A percentile compares a stretch with the other conserved stretches of the same genome.
Conservation (phyloP, 768 basidiomycete genomes). For the Vararia minispora region DNA sequence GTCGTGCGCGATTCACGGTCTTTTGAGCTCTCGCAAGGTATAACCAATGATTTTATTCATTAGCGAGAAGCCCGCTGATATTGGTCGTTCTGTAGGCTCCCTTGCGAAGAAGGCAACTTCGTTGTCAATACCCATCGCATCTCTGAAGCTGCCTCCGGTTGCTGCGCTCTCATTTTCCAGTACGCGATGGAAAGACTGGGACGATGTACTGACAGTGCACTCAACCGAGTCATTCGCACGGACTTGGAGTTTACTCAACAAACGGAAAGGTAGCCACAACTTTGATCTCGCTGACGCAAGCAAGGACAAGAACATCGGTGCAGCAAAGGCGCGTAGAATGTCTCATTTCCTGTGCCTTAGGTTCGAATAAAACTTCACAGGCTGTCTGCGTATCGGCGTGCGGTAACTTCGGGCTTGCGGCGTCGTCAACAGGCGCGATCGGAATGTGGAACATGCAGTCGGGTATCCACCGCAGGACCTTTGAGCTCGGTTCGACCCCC, state of each 20-base stretch:
- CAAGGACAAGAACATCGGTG: slow-evolving; percentile 43
- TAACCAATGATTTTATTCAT: background rate
- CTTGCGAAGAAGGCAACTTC: slow-evolving; percentile 70
- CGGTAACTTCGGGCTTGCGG: slow-evolving; percentile 88
- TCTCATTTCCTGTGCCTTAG: slow-evolving; percentile 1
- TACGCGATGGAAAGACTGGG: slow-evolving; percentile 89
- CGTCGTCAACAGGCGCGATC: slow-evolving; percentile 71
- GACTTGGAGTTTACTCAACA: slow-evolving; percentile 81
- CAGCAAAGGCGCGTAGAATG: slow-evolving; percentile 58
- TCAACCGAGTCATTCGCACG: slow-evolving; percentile 72
- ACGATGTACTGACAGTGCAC: slow-evolving; percentile 90
- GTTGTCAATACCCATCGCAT: slow-evolving; percentile 67
- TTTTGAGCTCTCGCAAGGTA: slow-evolving; percentile 91
- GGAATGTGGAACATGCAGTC: slow-evolving; percentile 97
- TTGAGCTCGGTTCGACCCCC: slow-evolving; percentile 55
- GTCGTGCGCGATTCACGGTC: slow-evolving; percentile 93
- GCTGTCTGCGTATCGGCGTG: slow-evolving; percentile 86
- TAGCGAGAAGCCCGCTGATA: background rate
- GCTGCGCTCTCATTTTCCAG: slow-evolving; percentile 70
- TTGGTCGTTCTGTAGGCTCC: slow-evolving; percentile 46
- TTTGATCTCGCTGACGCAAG: slow-evolving; percentile 46
- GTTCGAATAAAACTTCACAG: slow-evolving; percentile 24
- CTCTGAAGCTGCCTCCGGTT: slow-evolving; percentile 77
- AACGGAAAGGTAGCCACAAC: slow-evolving; percentile 67
- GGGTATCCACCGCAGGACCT: slow-evolving; percentile 73